A percentile compares a stretch with the other conserved stretches of the same genome.
phyloP scores from a whole-genome alignment of 1,284 basidiomycete genomes.

The Boletus semigastroideus region DNA sequence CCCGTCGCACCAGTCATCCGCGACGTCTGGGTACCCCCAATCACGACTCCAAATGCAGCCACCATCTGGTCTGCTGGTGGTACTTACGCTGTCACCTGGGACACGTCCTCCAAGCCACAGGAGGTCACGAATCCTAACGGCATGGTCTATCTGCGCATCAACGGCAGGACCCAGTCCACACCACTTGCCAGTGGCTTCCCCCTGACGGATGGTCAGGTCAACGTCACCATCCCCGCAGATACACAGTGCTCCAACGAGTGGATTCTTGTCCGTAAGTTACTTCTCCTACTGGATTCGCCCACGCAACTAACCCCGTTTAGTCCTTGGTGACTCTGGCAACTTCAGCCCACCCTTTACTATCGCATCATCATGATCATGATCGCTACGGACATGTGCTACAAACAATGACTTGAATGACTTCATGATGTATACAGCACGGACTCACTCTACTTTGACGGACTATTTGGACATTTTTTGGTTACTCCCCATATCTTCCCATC shows the following conservation, averaged over 20 bases:
- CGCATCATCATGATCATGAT: slow-evolving; percentile 17
- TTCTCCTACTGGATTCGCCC: background rate
- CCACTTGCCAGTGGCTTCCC: slow-evolving; percentile 41
- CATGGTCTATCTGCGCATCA: slow-evolving; percentile 39
- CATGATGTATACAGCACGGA: slow-evolving; percentile 19
- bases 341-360: slow-evolving; percentile 43
- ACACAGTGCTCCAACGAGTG: slow-evolving; percentile 36
- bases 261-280: slow-evolving; percentile 42
- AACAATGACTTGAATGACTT: slow-evolving; percentile 10
- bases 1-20: slow-evolving; percentile 25
- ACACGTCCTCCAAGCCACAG: slow-evolving; percentile 39
- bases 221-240: slow-evolving; percentile 39
- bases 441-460: slow-evolving; percentile 5
- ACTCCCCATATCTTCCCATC: background rate
- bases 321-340: slow-evolving; percentile 53
- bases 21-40: slow-evolving; percentile 49
- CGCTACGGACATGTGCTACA: slow-evolving; percentile 2
- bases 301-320: slow-evolving; percentile 26
- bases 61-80: slow-evolving; percentile 45
- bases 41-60: slow-evolving; percentile 38
- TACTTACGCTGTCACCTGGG: slow-evolving; percentile 48
- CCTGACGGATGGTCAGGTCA: slow-evolving; percentile 38
- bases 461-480: slow-evolving; percentile 9
- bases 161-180: slow-evolving; percentile 26
- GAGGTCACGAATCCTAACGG: slow-evolving; percentile 50